Base-by-base conservation (phyloP, 768 basidiomycete species). In the Termitomyces sp. region DNA sequence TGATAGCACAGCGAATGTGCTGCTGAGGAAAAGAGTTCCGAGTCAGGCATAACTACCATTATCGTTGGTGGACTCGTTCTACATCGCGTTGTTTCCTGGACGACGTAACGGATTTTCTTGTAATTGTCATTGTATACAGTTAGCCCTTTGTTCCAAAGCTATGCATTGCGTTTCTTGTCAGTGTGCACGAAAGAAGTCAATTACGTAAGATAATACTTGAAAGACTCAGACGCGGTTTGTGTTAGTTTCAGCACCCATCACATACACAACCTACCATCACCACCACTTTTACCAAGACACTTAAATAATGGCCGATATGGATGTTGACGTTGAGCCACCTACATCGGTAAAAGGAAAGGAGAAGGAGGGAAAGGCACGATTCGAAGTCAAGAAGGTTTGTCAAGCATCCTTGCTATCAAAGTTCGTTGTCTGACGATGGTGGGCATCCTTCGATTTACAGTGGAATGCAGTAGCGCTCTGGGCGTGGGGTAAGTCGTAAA, bases 401-500 rank as follows among this genome's bases (percentile, higher is more conserved):
- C 22, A 6, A 44, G 72, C 63, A 52, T 56, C 32, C 27, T 29
- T 53, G 14, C 27, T 53, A 54, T 31, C 43, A n/a, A 3, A 37
- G 52, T n/a, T 27, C 20, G 14, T 60, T 42, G 22, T 29, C 52
- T 56, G 48, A 60, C 57, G n/a, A 58, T 39, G 41, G n/a, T 49
- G 48, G 53, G 16, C 48, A 52, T 53, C 20, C 47, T 55, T 27
- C 61, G 5, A 41, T 7, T 4, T 50, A 51, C n/a, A 99, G 97
- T 99, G 97, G 97, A 98, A 98, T 67, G 97, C 97, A 13, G 97
- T 98, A 53, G 83, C 97, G 1, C 79, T 99, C 0, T 99, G 97
- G 97, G 94, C 97, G 20, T 98, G 97, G 96, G 95, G 94, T 95
- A 61, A 57, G 54, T 46, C 24, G 34, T 42, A 27, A 24, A 41